Evolutionary conservation across 345 rosid species (phyloP), one percentile per base, ranked within the genome.

Genomic region (Sisymbrium irio): DNA sequence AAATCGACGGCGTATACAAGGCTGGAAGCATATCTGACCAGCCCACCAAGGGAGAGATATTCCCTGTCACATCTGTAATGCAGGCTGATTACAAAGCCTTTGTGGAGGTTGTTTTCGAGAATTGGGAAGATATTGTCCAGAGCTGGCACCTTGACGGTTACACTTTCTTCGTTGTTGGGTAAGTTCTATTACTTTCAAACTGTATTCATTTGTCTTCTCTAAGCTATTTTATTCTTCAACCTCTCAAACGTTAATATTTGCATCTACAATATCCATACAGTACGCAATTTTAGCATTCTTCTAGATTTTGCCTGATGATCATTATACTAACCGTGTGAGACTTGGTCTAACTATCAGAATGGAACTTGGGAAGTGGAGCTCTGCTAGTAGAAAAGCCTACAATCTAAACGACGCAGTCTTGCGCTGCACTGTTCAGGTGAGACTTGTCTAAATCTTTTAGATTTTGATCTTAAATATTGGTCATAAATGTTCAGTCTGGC

Each of bases 131-230:
- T 73, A 86, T 85, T 30, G 25, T 91, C 37, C 96, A 93, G 75
- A 91, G 87, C 64, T 91, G 77, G 78, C 97, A 93, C 55, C 88
- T 91, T 39, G 61, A 87, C 37, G 94, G 98, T 19, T 83, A 91
- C 83, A 74, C 81, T 40, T 84, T 88, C 83, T 89, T 81, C 20
- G 90, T 88, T 37, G 91, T 91, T 9, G 98, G 96, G 97, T 93
- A 84, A 82, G 89, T 51, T 51, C 5, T 47, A 18, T 1, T 46
- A 7, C 45, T 46, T 46, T 17, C 11, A 46, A 17, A 17, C 4
- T 46, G 10, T 18, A 18, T 2, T 19, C 5, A 13, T 53, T 53
- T 53, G 36, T 5, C 11, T 27, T 53, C 9, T 53, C 2, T 53
- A 53, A 53, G 36, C 18, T 53, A 1, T 53, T 53, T 27, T 25